phyloP scores from a whole-genome alignment of 202 grass and related monocot genomes.

The Brachypodium distachyon region DNA sequence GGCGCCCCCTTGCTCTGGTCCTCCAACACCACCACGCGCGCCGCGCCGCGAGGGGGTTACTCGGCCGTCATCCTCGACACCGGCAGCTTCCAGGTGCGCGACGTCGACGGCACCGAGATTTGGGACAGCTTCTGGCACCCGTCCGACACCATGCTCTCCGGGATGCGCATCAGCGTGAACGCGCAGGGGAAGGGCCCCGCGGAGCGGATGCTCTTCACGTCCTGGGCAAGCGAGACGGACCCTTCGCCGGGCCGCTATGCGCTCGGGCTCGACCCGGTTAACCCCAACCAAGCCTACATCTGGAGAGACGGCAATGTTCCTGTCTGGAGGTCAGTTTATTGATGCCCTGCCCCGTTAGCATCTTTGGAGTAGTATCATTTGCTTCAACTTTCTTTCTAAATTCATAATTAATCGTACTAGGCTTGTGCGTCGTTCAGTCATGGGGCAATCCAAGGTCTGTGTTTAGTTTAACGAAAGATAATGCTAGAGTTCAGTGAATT shows the following conservation, averaged over 20 bases:
- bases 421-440: neutral
- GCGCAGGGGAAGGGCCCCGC: constrained; percentile 12
- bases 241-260: constrained; percentile 70
- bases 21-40: constrained; percentile 19
- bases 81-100: constrained; percentile 33
- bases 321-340: constrained; percentile 53
- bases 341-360: neutral
- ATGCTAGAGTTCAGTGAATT: too few relatives aligned
- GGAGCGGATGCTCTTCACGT: constrained; percentile 48
- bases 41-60: neutral
- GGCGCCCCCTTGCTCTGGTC: constrained; percentile 35
- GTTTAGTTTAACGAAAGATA: too few relatives aligned
- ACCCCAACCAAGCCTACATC: constrained; percentile 61
- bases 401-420: neutral
- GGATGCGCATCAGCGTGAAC: constrained; percentile 39
- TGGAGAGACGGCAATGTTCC: constrained; percentile 45
- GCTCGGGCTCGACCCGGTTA: constrained; percentile 60
- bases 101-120: neutral
- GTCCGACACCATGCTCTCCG: constrained; percentile 51
- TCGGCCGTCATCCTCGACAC: constrained; percentile 14
- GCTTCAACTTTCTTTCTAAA: neutral
- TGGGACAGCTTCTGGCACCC: constrained; percentile 96
- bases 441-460: neutral
- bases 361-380: neutral
- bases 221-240: constrained; percentile 63